Evolutionary conservation across 768 basidiomycete species (phyloP).

Genomic region (Pleurotus eryngii): DNA sequence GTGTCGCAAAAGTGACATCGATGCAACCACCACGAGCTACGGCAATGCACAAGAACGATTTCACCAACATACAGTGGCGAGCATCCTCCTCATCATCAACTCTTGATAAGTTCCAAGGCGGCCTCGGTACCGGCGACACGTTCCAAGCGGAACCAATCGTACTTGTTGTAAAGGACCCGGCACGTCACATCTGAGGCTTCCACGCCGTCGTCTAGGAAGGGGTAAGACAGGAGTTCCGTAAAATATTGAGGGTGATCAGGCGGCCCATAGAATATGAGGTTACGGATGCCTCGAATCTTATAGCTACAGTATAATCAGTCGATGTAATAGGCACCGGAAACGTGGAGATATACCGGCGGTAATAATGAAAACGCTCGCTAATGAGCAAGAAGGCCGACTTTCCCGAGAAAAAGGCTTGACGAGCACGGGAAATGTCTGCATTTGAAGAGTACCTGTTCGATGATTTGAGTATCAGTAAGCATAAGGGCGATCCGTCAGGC

Average conservation of each 20-base stretch:
- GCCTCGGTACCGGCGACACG: slow-evolving; percentile 67
- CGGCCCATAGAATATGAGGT: slow-evolving; percentile 89
- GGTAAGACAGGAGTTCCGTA: slow-evolving; percentile 83
- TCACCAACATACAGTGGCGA: too few relatives aligned
- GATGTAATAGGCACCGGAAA: neutral
- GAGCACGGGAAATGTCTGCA: slow-evolving; percentile 90
- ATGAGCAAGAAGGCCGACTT: slow-evolving; percentile 84
- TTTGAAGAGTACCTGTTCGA: slow-evolving; percentile 79
- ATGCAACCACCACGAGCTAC: too few relatives aligned
- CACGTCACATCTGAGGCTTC: slow-evolving; percentile 83
- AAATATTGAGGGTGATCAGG: slow-evolving; percentile 93
- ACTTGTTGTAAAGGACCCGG: slow-evolving; percentile 80
- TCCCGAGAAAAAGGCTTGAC: slow-evolving; percentile 89
- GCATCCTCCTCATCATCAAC: neutral
- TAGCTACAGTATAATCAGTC: slow-evolving; percentile 49
- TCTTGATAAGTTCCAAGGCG: slow-evolving; percentile 40
- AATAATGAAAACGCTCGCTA: slow-evolving; percentile 99
- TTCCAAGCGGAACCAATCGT: slow-evolving; percentile 86
- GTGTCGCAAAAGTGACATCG: too few relatives aligned
- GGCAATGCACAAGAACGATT: too few relatives aligned
- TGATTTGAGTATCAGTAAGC: too few relatives aligned
- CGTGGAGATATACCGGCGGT: slow-evolving; percentile 57
- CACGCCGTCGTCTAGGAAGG: slow-evolving; percentile 89
- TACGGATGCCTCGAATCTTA: slow-evolving; percentile 89
- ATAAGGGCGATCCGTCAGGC: neutral